Percentiles rank a stretch among this genome's conserved stretches.
Evolutionary conservation across 495 filamentous ascomycete species (phyloP).

Genomic region (Saxophila tyrrhenica): DNA sequence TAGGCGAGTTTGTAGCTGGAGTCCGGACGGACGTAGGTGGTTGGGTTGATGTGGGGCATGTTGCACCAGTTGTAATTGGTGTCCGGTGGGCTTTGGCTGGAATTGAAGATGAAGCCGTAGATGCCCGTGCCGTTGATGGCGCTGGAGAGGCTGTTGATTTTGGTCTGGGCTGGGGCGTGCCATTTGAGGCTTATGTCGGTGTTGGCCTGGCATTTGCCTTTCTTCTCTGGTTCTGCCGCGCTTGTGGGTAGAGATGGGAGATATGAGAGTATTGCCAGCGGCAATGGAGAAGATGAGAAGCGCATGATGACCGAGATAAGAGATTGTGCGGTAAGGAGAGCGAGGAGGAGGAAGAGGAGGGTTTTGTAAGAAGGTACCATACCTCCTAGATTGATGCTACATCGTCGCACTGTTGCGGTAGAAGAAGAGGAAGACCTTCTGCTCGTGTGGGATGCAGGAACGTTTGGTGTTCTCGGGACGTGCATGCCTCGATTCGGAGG

Average conservation of each 20-base stretch:
- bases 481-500: neutral
- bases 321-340: constrained; percentile 5
- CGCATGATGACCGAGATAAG: constrained; percentile 13
- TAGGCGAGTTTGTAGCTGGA: constrained; percentile 46
- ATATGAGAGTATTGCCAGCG: constrained; percentile 3
- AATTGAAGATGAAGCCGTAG: constrained; percentile 55
- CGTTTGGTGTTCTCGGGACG: neutral
- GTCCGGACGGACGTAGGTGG: constrained; percentile 42
- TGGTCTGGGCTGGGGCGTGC: constrained; percentile 45
- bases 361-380: constrained; percentile 7
- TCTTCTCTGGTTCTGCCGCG: constrained; percentile 8
- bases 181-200: constrained; percentile 38
- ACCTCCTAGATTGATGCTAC: neutral
- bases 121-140: constrained; percentile 42
- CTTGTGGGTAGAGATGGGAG: neutral
- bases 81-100: constrained; percentile 42
- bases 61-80: constrained; percentile 66
- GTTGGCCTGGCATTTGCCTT: constrained; percentile 8
- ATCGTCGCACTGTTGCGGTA: neutral
- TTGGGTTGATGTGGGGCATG: constrained; percentile 57
- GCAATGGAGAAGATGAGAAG: constrained; percentile 6
- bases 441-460: neutral
- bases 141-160: constrained; percentile 44
- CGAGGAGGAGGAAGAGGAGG: constrained; percentile 6
- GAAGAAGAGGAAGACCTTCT: neutral